These are phyloP conservation scores for Kondoa subrosea DNA, from an alignment of 768 basidiomycete species.

Conservation along the genomic window DNA sequence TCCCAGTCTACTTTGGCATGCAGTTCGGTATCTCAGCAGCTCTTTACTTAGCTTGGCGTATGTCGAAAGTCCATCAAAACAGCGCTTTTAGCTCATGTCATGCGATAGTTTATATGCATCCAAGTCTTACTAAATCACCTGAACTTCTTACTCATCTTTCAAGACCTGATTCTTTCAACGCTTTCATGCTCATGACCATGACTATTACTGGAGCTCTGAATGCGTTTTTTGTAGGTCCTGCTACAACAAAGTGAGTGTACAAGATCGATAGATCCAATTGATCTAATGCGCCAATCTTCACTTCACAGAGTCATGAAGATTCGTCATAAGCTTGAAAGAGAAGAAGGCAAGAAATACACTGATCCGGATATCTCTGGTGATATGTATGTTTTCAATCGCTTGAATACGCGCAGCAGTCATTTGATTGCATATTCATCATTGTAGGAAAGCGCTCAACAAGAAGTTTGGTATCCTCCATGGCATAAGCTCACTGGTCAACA, in stretches of 20 bases:
- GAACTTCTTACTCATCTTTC: neutral
- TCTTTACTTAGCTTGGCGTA: neutral
- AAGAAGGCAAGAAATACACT: slow-evolving; percentile 21
- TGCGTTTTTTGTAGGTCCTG: slow-evolving; percentile 15
- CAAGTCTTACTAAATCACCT: neutral
- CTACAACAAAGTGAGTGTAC: slow-evolving; percentile 18
- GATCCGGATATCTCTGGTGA: neutral
- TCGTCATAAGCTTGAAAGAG: slow-evolving; percentile 18
- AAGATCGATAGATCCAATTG: too few relatives aligned
- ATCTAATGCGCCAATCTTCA: too few relatives aligned
- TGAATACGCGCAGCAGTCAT: too few relatives aligned
- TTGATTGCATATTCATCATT: too few relatives aligned
- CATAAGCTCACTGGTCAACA: slow-evolving; percentile 20
- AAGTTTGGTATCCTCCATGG: slow-evolving; percentile 18
- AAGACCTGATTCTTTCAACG: neutral
- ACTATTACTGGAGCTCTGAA: slow-evolving; percentile 8
- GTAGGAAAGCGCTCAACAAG: slow-evolving; percentile 18
- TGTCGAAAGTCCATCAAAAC: too few relatives aligned
- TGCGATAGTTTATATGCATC: neutral
- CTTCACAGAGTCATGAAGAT: slow-evolving; percentile 13
- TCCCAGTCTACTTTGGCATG: slow-evolving; percentile 20
- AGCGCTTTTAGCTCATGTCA: too few relatives aligned
- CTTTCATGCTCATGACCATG: slow-evolving; percentile 12
- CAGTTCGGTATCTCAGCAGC: slow-evolving; percentile 6
- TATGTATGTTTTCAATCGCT: neutral